phyloP scores from a whole-genome alignment of 306 rosid species.

The Cicer bijugum region DNA sequence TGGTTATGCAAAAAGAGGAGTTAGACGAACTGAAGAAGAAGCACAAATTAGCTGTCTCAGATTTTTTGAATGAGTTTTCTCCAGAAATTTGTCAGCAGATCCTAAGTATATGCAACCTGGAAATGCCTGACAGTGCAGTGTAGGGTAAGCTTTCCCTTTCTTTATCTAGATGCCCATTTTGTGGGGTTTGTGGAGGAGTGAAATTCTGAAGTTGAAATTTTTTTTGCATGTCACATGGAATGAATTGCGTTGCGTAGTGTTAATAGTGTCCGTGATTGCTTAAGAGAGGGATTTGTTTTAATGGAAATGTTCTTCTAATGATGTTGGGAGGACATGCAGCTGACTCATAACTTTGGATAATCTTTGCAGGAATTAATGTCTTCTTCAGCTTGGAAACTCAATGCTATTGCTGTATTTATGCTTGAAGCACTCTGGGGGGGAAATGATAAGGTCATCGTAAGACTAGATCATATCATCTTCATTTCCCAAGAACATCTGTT shows the following conservation, averaged over 20 bases:
- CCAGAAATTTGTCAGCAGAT: conserved; percentile 58
- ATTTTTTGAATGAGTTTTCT: conserved; percentile 59
- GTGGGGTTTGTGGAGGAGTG: conserved; percentile 27
- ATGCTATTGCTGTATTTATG: conserved; percentile 34
- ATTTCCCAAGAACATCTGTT: conserved; percentile 38
- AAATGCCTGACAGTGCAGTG: conserved; percentile 46
- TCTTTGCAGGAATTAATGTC: conserved; percentile 19
- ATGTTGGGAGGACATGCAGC: conserved; percentile 37
- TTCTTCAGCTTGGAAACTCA: conserved; percentile 30
- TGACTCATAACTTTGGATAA: conserved; percentile 37
- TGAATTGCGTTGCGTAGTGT: not conserved
- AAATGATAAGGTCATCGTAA: conserved; percentile 40
- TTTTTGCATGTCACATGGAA: conserved; percentile 37
- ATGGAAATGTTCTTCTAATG: conserved; percentile 17
- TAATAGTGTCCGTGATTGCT: conserved; percentile 34
- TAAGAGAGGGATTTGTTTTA: conserved; percentile 24
- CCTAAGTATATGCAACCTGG: conserved; percentile 53
- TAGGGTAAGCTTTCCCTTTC: conserved; percentile 35
- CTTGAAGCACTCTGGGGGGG: conserved; percentile 10
- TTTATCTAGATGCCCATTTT: conserved; percentile 4
- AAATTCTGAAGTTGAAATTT: conserved; percentile 36
- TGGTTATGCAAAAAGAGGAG: conserved; percentile 63
- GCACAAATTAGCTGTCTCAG: conserved; percentile 63
- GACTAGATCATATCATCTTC: conserved; percentile 32
- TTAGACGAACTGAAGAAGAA: conserved; percentile 64